These are phyloP conservation scores for Buxus sempervirens DNA, from an alignment of 164 flowering plant species.

Conservation along the genomic window DNA sequence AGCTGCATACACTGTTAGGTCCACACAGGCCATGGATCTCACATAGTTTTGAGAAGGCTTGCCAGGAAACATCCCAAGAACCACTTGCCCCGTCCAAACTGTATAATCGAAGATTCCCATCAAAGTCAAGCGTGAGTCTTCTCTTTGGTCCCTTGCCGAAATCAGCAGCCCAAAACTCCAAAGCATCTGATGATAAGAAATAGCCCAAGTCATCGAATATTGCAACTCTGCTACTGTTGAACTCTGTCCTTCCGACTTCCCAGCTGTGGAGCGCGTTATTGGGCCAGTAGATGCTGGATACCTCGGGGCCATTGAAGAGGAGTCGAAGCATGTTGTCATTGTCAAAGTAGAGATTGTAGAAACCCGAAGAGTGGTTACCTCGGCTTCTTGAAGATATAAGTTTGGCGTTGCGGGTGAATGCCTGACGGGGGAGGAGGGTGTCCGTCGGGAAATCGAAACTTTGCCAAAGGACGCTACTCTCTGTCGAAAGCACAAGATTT, in stretches of 20 bases:
- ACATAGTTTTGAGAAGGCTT: constrained; percentile 1
- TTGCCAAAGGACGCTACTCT: constrained; percentile 20
- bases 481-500: constrained; percentile 25
- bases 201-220: constrained; percentile 16
- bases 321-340: constrained; percentile 34
- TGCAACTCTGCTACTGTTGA: constrained; percentile 24
- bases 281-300: constrained; percentile 36
- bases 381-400: constrained; percentile 29
- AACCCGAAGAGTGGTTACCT: constrained; percentile 29
- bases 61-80: constrained; percentile 10
- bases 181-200: constrained; percentile 21
- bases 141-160: constrained; percentile 5
- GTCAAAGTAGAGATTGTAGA: constrained; percentile 35
- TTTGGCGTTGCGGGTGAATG: constrained; percentile 9
- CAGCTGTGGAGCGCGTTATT: not conserved
- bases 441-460: constrained; percentile 43
- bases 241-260: constrained; percentile 11
- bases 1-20: constrained; percentile 1
- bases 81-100: constrained; percentile 3
- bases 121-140: constrained; percentile 16
- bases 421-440: constrained; percentile 45
- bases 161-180: constrained; percentile 11
- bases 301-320: constrained; percentile 13
- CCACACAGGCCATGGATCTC: constrained; percentile 7
- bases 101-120: constrained; percentile 14